Conservation (phyloP, 2,329 filamentous ascomycete genomes). For the Hymenoscyphus fructigenus region DNA sequence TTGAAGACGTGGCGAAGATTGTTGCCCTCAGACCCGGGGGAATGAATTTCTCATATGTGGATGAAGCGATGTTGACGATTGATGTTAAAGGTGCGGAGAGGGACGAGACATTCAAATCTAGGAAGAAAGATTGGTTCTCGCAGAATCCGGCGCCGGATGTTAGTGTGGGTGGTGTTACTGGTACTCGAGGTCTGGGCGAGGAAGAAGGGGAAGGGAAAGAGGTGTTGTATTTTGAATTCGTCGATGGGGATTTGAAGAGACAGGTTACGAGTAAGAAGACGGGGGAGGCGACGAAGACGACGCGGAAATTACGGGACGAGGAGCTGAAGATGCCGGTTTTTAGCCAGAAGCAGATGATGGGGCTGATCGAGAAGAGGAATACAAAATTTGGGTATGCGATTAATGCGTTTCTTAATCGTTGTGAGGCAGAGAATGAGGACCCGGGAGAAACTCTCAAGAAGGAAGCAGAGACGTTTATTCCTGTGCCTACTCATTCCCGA, state of each 20-base stretch:
- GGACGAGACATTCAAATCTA: conserved; percentile 63
- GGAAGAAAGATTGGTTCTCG: conserved; percentile 50
- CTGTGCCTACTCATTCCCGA: conserved; percentile 51
- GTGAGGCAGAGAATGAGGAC: conserved; percentile 62
- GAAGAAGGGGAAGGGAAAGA: conserved; percentile 51
- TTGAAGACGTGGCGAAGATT: conserved; percentile 82
- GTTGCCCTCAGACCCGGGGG: conserved; percentile 74
- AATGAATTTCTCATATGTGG: conserved; percentile 82
- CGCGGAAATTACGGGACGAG: conserved; percentile 69
- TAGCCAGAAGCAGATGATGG: conserved; percentile 88
- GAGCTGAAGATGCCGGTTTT: conserved; percentile 88
- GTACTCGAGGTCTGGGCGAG: conserved; percentile 44
- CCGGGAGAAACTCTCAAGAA: conserved; percentile 64
- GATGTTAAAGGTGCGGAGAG: conserved; percentile 68
- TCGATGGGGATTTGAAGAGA: conserved; percentile 86
- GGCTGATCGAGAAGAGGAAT: conserved; percentile 86
- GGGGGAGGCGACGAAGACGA: conserved; percentile 68
- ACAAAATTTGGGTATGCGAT: conserved; percentile 76
- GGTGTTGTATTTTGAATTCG: conserved; percentile 86
- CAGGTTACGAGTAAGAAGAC: conserved; percentile 72
- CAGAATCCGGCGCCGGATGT: conserved; percentile 52
- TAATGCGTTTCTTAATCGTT: conserved; percentile 73
- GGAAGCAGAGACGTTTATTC: conserved; percentile 60
- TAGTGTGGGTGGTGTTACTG: conserved; percentile 57
- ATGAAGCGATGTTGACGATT: conserved; percentile 78